Conservation (phyloP, 1,139 yeast species). For the Entelexis sorbosivorans region DNA sequence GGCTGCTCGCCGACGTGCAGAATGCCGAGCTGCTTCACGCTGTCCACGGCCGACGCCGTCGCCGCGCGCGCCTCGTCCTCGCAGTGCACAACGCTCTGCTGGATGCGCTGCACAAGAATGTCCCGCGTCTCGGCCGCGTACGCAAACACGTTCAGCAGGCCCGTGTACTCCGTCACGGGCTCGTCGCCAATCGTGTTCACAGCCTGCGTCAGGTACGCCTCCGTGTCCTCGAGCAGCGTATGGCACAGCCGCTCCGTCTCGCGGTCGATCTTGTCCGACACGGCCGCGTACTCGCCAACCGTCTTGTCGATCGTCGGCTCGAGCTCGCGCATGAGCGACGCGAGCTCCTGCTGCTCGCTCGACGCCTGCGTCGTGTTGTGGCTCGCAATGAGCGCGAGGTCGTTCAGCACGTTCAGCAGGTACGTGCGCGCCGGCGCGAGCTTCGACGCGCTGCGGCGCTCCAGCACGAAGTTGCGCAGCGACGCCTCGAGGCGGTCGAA, state of each 20-base stretch:
- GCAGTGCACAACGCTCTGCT: conserved; percentile 50
- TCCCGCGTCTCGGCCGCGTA: conserved; percentile 64
- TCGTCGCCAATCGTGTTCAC: conserved; percentile 48
- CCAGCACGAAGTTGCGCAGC: conserved; percentile 72
- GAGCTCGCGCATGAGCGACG: conserved; percentile 37
- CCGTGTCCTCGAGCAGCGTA: conserved; percentile 52
- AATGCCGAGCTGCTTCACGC: conserved; percentile 48
- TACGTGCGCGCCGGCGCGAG: conserved; percentile 87
- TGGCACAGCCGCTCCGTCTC: conserved; percentile 53
- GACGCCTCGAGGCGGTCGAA: conserved; percentile 80
- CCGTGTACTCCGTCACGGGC: conserved; percentile 49
- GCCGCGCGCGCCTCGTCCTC: conserved; percentile 57
- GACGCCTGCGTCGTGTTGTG: conserved; percentile 49
- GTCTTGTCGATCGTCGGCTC: conserved; percentile 55
- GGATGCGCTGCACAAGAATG: conserved; percentile 52
- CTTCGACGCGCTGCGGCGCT: conserved; percentile 80
- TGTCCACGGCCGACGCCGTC: conserved; percentile 50
- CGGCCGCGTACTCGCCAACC: conserved; percentile 41
- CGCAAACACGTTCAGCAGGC: conserved; percentile 53
- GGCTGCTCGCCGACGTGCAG: conserved; percentile 41
- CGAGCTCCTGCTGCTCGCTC: conserved; percentile 32
- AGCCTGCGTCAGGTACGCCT: conserved; percentile 42
- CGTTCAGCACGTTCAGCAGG: conserved; percentile 55
- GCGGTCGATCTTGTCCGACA: conserved; percentile 50
- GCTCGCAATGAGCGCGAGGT: conserved; percentile 49